Percentiles rank a stretch among this genome's conserved stretches.
phyloP scores from a whole-genome alignment of 176 grass and related monocot genomes.

The Zea mays region DNA sequence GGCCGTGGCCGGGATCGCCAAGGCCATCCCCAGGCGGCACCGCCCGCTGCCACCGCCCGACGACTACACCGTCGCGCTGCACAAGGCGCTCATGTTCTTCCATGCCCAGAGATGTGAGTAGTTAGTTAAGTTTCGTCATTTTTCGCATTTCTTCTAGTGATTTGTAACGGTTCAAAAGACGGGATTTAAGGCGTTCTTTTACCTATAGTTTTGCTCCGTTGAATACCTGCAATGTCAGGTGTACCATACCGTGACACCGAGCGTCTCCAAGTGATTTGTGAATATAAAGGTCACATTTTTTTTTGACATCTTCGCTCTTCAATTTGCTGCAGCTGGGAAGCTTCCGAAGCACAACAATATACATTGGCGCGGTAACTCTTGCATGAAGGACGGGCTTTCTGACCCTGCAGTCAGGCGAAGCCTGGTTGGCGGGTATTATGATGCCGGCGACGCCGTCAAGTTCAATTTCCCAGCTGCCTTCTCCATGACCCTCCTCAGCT shows the following conservation, averaged over 20 bases:
- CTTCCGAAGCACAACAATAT: slow-evolving; percentile 85
- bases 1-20: slow-evolving; percentile 64
- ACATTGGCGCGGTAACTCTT: slow-evolving; percentile 80
- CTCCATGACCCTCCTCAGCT: slow-evolving; percentile 91
- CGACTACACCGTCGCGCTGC: slow-evolving; percentile 80
- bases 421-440: slow-evolving; percentile 78
- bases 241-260: too few species aligned
- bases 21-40: slow-evolving; percentile 62
- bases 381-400: slow-evolving; percentile 80
- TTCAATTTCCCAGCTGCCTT: slow-evolving; percentile 86
- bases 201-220: too few species aligned
- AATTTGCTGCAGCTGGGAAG: slow-evolving; percentile 61
- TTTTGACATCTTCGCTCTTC: not conserved
- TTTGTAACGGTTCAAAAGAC: not conserved
- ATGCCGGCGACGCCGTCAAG: slow-evolving; percentile 72
- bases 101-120: slow-evolving; percentile 90
- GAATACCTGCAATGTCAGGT: too few species aligned
- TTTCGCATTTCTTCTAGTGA: not conserved
- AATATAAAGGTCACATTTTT: not conserved
- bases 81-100: slow-evolving; percentile 93
- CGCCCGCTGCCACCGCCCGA: slow-evolving; percentile 61
- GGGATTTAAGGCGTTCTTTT: too few species aligned
- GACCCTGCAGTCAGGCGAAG: slow-evolving; percentile 52
- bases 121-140: not conserved
- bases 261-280: not conserved